These are phyloP conservation scores for Tardiomyces digboiensis DNA, from an alignment of 1,139 yeast species.

Conservation along the genomic window DNA sequence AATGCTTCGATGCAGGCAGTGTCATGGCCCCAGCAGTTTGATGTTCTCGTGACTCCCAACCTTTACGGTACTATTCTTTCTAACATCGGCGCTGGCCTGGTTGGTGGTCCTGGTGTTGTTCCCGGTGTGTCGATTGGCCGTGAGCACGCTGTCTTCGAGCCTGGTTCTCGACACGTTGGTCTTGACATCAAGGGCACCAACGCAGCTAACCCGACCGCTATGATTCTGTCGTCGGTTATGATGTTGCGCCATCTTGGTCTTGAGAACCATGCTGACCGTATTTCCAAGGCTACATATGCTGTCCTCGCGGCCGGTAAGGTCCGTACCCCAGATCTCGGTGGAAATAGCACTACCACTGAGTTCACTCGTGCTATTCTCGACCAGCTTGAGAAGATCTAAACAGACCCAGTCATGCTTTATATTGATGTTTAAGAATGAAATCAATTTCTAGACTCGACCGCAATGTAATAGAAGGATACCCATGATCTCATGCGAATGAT, in stretches of 20 bases:
- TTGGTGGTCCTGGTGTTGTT: constrained; percentile 98
- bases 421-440: too few species aligned
- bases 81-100: constrained; percentile 96
- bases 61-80: constrained; percentile 96
- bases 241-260: constrained; percentile 93
- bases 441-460: too few species aligned
- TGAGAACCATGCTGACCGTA: constrained; percentile 73
- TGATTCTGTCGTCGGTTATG: constrained; percentile 86
- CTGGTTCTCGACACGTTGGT: constrained; percentile 99
- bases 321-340: constrained; percentile 86
- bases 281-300: constrained; percentile 79
- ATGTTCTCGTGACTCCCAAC: constrained; percentile 96
- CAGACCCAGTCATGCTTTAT: too few species aligned
- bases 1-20: constrained; percentile 99
- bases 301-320: constrained; percentile 82
- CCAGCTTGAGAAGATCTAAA: constrained; percentile 41
- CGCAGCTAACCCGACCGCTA: constrained; percentile 97
- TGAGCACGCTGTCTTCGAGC: constrained; percentile 97
- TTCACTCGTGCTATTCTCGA: constrained; percentile 79
- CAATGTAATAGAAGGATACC: too few species aligned
- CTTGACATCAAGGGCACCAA: constrained; percentile 91
- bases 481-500: too few species aligned
- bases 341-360: constrained; percentile 80
- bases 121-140: constrained; percentile 99
- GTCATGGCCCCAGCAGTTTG: constrained; percentile 95